Conservation (phyloP, 2,329 filamentous ascomycete species). For the Diplodia sapinea region DNA sequence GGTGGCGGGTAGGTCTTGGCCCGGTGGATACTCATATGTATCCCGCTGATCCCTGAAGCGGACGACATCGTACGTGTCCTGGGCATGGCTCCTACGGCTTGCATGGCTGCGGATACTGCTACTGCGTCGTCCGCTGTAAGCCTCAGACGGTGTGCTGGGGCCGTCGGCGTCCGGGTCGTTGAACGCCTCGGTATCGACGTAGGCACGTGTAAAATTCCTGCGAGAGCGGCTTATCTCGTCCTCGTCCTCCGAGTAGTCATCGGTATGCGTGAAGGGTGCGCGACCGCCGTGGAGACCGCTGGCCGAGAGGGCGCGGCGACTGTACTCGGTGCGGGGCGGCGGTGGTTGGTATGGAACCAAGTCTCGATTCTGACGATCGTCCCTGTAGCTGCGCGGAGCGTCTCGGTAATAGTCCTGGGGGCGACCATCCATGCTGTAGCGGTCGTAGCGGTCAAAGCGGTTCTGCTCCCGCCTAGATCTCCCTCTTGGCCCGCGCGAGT, state of each 20-base stretch:
- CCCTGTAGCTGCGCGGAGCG: not conserved
- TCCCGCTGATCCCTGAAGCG: slow-evolving; percentile 3
- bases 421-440: slow-evolving; percentile 6
- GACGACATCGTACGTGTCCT: slow-evolving; percentile 11
- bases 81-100: slow-evolving; percentile 12
- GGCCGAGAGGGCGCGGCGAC: slow-evolving; percentile 23
- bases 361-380: not conserved
- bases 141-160: slow-evolving; percentile 15
- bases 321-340: slow-evolving; percentile 10
- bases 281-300: slow-evolving; percentile 23
- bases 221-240: slow-evolving; percentile 24
- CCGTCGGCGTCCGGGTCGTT: slow-evolving; percentile 16
- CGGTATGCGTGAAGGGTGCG: slow-evolving; percentile 19
- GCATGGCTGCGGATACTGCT: slow-evolving; percentile 16
- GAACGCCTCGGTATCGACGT: slow-evolving; percentile 29
- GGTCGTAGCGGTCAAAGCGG: slow-evolving; percentile 9
- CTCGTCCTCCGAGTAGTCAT: slow-evolving; percentile 27
- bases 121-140: slow-evolving; percentile 21
- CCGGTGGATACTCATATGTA: slow-evolving; percentile 6
- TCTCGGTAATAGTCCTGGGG: slow-evolving; percentile 9
- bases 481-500: slow-evolving; percentile 10
- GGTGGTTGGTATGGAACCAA: slow-evolving; percentile 10
- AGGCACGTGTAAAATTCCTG: slow-evolving; percentile 29
- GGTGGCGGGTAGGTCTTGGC: not conserved
- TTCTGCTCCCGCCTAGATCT: slow-evolving; percentile 12